Evolutionary conservation across 495 filamentous ascomycete species (phyloP), one percentile per base, ranked within the genome.

Genomic region (Chaetomium cochliodes): DNA sequence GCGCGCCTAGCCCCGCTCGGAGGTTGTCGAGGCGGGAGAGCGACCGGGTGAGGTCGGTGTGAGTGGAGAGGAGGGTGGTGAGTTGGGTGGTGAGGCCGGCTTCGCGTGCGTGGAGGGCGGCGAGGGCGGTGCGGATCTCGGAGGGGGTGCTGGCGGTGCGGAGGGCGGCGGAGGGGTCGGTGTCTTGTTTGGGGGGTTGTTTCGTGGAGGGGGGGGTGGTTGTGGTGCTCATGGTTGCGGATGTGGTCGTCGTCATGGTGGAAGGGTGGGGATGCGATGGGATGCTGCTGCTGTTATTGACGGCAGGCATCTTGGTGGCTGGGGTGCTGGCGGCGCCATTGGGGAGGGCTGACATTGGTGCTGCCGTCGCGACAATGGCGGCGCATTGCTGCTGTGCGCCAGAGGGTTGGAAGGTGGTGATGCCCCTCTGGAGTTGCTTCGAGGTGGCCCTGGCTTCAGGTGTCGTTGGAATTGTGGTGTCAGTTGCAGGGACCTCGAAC

Each of bases 1-100:
- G 96, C 16, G 91, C 85, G 61, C 92, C 92, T 33, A 98, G 86
- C 64, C 91, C 87, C 22, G 92, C 92, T 58, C 96, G 91, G 46
- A 96, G 84, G 16, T 96, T 80, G 75, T 98, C 96, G 44, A 98
- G 85, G n/a, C 93, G 88, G 30, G 86, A 84, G 60, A 98, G 79
- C 66, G 96, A 88, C 60, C 91, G 89, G 9, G 87, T 87, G 50
- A 97, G 83, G 70, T 94, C 90, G 57, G 90, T 87, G 72, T 97
- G 92, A 0, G 89, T 90, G 60, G 86, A 82, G 26, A 96, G 77
- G 46, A 96, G 84, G 30, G 82, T 78, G 72, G 90, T 82, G n/a
- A 98, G 87, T 25, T 87, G 87, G 53, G 80, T 77, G 3, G 90
- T 92, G 46, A 97, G 83, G 47, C 84, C 73, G 50, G 87, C 80